Percentiles rank a stretch among this genome's conserved stretches.
These are phyloP conservation scores for Podila verticillata DNA, from an alignment of 192 early-diverging fungal genomes.

Conservation along the genomic window DNA sequence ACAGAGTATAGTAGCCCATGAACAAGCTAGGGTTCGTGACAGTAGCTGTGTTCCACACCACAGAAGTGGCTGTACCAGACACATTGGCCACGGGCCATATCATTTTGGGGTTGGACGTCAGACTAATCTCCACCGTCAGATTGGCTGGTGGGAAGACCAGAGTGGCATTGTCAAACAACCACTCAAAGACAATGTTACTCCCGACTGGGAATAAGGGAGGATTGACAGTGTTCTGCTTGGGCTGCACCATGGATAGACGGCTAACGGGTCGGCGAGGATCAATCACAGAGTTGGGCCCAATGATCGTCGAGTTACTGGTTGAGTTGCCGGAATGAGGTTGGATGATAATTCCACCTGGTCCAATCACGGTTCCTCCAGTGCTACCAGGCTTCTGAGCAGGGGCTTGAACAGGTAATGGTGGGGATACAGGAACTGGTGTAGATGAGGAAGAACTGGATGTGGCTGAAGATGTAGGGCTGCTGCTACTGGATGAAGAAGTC, in stretches of 20 bases:
- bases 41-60: slow-evolving; percentile 22
- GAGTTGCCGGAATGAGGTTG: background rate
- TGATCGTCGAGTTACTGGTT: background rate
- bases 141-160: slow-evolving; percentile 16
- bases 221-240: slow-evolving; percentile 33
- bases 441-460: too few species aligned
- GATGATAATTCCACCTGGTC: background rate
- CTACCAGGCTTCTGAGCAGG: background rate
- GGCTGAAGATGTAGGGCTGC: too few species aligned
- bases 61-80: slow-evolving; percentile 18
- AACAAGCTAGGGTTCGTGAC: slow-evolving; percentile 5
- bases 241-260: slow-evolving; percentile 32
- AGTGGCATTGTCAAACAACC: slow-evolving; percentile 32
- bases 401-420: too few species aligned
- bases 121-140: slow-evolving; percentile 21
- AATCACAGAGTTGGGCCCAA: slow-evolving; percentile 23
- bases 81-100: slow-evolving; percentile 32
- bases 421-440: too few species aligned
- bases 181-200: slow-evolving; percentile 30
- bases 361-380: background rate
- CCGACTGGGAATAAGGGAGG: slow-evolving; percentile 37
- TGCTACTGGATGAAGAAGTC: too few species aligned
- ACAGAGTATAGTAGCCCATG: slow-evolving; percentile 45
- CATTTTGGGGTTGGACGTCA: slow-evolving; percentile 21
- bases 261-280: slow-evolving; percentile 25